Evolutionary conservation across 129 eudicot species (phyloP).

Genomic region (Sambucus nigra): DNA sequence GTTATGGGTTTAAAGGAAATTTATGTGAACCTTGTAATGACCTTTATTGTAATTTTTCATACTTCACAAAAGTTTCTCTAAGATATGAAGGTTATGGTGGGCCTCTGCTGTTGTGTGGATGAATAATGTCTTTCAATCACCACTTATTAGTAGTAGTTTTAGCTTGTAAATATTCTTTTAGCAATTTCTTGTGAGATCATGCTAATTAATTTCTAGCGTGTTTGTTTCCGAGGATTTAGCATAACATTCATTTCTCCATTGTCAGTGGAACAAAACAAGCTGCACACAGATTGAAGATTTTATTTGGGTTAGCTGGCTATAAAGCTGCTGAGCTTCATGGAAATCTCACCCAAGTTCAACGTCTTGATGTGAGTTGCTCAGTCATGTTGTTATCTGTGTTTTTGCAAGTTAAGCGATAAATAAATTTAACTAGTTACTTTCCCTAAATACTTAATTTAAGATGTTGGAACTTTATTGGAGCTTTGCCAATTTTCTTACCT

Average conservation of each 20-base stretch:
- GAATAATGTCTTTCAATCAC: too few relatives aligned
- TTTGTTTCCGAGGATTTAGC: neutral
- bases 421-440: neutral
- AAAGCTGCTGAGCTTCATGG: constrained; percentile 98
- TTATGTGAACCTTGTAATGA: too few relatives aligned
- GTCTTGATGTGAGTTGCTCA: constrained; percentile 57
- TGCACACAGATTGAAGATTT: constrained; percentile 88
- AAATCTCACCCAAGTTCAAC: constrained; percentile 90
- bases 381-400: neutral
- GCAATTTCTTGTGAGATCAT: neutral
- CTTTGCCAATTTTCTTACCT: neutral
- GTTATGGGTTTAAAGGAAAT: too few relatives aligned
- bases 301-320: constrained; percentile 82
- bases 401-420: neutral
- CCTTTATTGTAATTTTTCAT: neutral
- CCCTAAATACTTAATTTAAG: neutral
- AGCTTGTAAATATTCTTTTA: neutral
- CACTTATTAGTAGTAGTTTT: neutral
- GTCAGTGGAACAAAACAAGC: constrained; percentile 80
- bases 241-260: constrained; percentile 11
- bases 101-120: neutral
- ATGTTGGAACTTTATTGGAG: neutral
- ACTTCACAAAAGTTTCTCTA: too few relatives aligned
- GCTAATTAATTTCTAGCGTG: neutral
- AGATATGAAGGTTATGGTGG: too few relatives aligned